Evolutionary conservation across 129 eudicot genomes (phyloP), one percentile per base, ranked within the genome.

Genomic region (Rutidosis leptorrhynchoides): DNA sequence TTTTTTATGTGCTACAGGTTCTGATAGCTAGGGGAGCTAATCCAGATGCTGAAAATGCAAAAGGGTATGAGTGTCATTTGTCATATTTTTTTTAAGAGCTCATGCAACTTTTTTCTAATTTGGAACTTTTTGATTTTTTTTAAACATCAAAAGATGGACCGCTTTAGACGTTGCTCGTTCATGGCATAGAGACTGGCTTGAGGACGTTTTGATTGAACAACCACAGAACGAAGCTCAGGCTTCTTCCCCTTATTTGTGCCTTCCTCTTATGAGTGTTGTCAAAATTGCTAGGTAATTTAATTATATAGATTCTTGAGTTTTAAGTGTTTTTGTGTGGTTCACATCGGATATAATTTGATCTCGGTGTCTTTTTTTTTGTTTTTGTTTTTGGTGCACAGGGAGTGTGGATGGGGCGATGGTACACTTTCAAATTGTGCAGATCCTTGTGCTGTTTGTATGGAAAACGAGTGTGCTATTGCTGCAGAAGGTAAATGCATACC

Each of bases 401-500:
- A 87, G 69, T 87, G 96, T 57, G 96, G 97, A 76, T 87, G 96
- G 97, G 68, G 79, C 79, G 63, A 54, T 12, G 84, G 77, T 69
- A 71, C 75, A 35, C 70, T 75, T 28, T 58, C 83, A 1, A 57
- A 77, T 0, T 87, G 94, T 62, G 64, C 80, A 53, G 97, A 90
- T 67, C 97, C 97, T 6, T 90, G 97, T 74, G 86, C 77, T 45
- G 97, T 90, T 74, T 90, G 97, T 83, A 77, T 90, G 57, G 97
- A 90, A 79, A 85, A 87, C 62, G 79, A 84, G 68, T 90, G 97
- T 66, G 85, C 97, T 22, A 88, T 90, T 30, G 88, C 97, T 69
- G 92, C 93, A 29, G 86, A 85, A 87, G 96, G 97, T 90, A 84
- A 11, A 65, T 42, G 17, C 20, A 32, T 30, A 25, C 58, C 37